Base-by-base conservation (phyloP, 495 filamentous ascomycete genomes). In the Tuber calosporum region DNA sequence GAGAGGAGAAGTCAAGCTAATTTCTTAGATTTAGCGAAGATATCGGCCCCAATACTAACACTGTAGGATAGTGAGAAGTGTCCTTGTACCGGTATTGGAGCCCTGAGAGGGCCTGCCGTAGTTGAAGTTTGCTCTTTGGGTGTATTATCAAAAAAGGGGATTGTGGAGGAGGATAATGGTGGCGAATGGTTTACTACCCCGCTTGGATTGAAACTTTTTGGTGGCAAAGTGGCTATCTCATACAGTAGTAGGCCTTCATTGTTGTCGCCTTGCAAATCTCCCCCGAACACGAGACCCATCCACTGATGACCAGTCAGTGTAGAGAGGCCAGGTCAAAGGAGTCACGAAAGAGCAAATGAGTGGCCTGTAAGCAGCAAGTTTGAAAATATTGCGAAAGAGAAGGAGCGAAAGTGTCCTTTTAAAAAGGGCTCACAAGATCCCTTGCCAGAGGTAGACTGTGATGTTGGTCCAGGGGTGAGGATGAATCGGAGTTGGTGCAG, bases 11-110 rank as follows among this genome's bases (percentile, higher is more conserved):
- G 53, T 15, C 53, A 17, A 1, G 53, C 34, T 26, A 34, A 34
- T 34, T 34, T 34, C 26, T 17, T 62, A 34, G 53, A 26, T 70
- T 70, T 70, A 71, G 76, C 76, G 71, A 77, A 69, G 67, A 68
- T 48, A 34, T n/a, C 13, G 0, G 53, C 7, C 26, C 53, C 53
- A 13, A 34, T 17, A 13, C 13, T 62, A 62, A 62, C 34, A 62
- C 26, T 2, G 53, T 17, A n/a, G 30, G 13, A 62, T 34, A 34
- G 53, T 30, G 53, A 17, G 53, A 62, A 17, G 26, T 62, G 11
- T n/a, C n/a, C n/a, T n/a, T n/a, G n/a, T n/a, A n/a, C n/a, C n/a
- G n/a, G n/a, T n/a, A 30, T 26, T 30, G 20, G 22, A 53, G 20
- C 4, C 0, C 9, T 30, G n/a, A 30, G 53, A 34, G 53, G 53